Evolutionary conservation across 768 basidiomycete genomes (phyloP).

Genomic region (Pholiota microspora): DNA sequence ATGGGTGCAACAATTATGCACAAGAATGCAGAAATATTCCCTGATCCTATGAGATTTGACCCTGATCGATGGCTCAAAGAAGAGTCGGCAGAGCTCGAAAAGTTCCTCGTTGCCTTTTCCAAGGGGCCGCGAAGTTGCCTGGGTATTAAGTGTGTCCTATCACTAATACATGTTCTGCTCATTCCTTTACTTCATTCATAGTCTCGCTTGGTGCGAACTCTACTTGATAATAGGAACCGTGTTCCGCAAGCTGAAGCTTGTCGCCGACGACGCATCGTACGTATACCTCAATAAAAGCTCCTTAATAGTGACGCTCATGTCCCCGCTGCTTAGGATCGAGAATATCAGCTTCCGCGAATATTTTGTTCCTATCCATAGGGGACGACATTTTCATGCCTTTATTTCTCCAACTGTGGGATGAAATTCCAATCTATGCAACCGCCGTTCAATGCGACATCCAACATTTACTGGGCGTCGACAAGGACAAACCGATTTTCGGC

Average conservation of each 20-base stretch:
- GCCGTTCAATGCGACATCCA: too few species aligned
- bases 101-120: slow-evolving; percentile 40
- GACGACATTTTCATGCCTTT: slow-evolving; percentile 29
- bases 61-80: slow-evolving; percentile 43
- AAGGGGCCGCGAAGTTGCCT: slow-evolving; percentile 45
- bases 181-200: slow-evolving; percentile 12
- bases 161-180: not conserved
- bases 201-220: slow-evolving; percentile 43
- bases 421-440: not conserved
- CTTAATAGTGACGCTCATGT: not conserved
- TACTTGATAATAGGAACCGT: slow-evolving; percentile 39
- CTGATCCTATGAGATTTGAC: slow-evolving; percentile 34
- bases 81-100: slow-evolving; percentile 33
- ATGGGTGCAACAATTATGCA: slow-evolving; percentile 40
- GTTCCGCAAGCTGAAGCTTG: slow-evolving; percentile 36
- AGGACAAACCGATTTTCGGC: too few species aligned
- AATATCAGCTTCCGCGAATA: slow-evolving; percentile 33
- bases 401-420: slow-evolving; percentile 19
- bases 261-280: slow-evolving; percentile 30
- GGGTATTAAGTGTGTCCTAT: slow-evolving; percentile 37
- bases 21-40: slow-evolving; percentile 36
- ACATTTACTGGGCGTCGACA: too few species aligned
- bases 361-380: slow-evolving; percentile 33
- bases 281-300: slow-evolving; percentile 3
- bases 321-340: slow-evolving; percentile 23